Conservation (phyloP, 805 yeast species). For the Phaffomyces thermotolerans region DNA sequence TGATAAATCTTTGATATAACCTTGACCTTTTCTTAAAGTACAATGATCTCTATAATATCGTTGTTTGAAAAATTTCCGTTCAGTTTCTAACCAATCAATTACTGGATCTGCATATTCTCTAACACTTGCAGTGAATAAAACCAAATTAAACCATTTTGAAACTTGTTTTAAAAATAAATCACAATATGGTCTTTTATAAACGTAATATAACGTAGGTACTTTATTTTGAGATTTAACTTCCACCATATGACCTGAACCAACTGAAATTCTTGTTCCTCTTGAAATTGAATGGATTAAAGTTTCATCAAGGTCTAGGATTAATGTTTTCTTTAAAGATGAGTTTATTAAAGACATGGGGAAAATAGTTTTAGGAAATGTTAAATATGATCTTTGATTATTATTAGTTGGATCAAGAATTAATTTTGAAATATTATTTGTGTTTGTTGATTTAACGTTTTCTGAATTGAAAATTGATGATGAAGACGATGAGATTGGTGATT, state of each 20-base stretch:
- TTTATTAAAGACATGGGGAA: conserved; percentile 37
- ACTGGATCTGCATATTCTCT: conserved; percentile 96
- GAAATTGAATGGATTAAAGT: conserved; percentile 89
- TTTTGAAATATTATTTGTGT: not conserved
- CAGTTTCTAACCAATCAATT: conserved; percentile 81
- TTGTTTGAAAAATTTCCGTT: conserved; percentile 42
- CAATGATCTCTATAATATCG: conserved; percentile 80
- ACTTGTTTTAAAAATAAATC: conserved; percentile 76
- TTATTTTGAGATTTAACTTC: conserved; percentile 69
- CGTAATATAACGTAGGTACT: conserved; percentile 77
- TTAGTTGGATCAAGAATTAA: not conserved
- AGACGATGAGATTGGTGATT: conserved; percentile 20
- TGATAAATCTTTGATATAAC: conserved; percentile 73
- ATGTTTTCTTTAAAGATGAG: conserved; percentile 46
- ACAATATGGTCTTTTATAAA: conserved; percentile 87
- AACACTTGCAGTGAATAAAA: conserved; percentile 91
- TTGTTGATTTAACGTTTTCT: not conserved
- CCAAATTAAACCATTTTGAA: conserved; percentile 79
- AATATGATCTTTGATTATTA: conserved; percentile 5
- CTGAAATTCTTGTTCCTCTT: conserved; percentile 37
- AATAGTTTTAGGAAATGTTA: conserved; percentile 31
- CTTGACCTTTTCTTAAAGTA: conserved; percentile 66
- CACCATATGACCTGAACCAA: conserved; percentile 53
- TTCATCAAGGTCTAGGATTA: conserved; percentile 88
- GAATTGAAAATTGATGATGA: conserved; percentile 9